These are phyloP conservation scores for Wickerhamiella pararugosa DNA, from an alignment of 1,139 yeast species.

Conservation along the genomic window DNA sequence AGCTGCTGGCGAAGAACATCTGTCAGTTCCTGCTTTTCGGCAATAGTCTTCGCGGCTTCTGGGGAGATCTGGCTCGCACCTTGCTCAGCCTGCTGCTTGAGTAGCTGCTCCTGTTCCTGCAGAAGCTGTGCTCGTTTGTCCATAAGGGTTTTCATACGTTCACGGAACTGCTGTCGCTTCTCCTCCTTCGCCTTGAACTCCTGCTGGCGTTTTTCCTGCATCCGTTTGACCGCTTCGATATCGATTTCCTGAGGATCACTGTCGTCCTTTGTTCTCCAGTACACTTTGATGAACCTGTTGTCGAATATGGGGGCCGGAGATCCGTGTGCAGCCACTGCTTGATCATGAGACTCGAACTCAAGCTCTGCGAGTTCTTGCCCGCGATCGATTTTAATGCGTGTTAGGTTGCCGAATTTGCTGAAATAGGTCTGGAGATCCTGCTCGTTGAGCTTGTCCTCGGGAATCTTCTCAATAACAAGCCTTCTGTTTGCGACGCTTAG, in stretches of 20 bases:
- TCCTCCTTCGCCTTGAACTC: conserved; percentile 29
- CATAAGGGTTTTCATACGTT: conserved; percentile 24
- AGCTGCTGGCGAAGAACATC: conserved; percentile 25
- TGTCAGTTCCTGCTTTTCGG: conserved; percentile 20
- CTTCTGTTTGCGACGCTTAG: conserved; percentile 14
- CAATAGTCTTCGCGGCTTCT: conserved; percentile 3
- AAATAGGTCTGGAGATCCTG: conserved; percentile 25
- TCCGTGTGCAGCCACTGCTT: conserved; percentile 31
- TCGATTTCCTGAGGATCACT: conserved; percentile 20
- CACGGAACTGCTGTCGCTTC: conserved; percentile 24
- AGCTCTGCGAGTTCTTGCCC: conserved; percentile 25
- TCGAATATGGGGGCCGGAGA: conserved; percentile 34
- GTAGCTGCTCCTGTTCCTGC: conserved; percentile 23
- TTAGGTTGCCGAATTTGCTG: conserved; percentile 28
- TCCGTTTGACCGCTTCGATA: conserved; percentile 25
- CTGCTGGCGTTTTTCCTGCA: conserved; percentile 29
- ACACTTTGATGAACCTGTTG: conserved; percentile 35
- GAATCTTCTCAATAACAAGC: conserved; percentile 31
- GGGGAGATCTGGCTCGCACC: conserved; percentile 16
- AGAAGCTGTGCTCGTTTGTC: conserved; percentile 26
- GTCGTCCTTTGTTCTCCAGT: conserved; percentile 24
- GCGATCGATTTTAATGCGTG: conserved; percentile 21
- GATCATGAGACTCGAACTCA: conserved; percentile 26
- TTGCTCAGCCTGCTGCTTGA: conserved; percentile 14
- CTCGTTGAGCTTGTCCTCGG: conserved; percentile 29